Evolutionary conservation across 1,284 basidiomycete species (phyloP), one percentile per base, ranked within the genome.

Genomic region (Phellopilus nigrolimitatus): DNA sequence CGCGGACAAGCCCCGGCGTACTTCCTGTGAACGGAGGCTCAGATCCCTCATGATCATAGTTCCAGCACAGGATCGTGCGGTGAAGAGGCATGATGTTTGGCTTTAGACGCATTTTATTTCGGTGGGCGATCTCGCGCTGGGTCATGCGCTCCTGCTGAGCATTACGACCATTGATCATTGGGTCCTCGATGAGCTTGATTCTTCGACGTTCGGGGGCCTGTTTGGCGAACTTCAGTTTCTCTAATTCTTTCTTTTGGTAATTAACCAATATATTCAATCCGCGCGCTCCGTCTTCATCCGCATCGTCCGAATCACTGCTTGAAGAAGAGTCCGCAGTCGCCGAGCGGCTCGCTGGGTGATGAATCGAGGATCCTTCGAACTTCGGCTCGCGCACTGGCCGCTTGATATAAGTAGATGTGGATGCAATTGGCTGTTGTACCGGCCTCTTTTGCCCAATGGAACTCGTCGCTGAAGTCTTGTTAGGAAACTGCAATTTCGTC

Each of bases 41-140:
- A 6, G 79, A 69, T 8, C 84, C 88, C 1, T 68, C 68, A 57
- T 89, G 78, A 46, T 85, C 76, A 55, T 93, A 92, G 65, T 90
- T 74, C 95, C 95, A 99, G 0, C 86, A 82, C 1, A 99, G 69
- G 33, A 99, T 75, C n/a, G 75, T 74, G 34, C 81, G 80, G 65
- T 95, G 90, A 17, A 99, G 79, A 10, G 74, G 75, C 10, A 82
- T 82, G 27, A 95, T 75, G 63, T 98, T 87, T 0, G 94, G 94
- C 59, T 83, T 85, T 58, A 94, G 75, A 9, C 93, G 82, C 58
- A 87, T 69, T 24, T 81, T 79, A 38, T 77, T 80, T 43, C 79
- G 70, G 33, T 80, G 80, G 19, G 79, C 79, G 56, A 84, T 80
- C 12, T 86, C 80, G 37, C 77, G 75, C 53, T 76, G 72, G 36